phyloP scores from a whole-genome alignment of 225 moss, liverwort and hornwort species.

The Takakia lepidozioides region DNA sequence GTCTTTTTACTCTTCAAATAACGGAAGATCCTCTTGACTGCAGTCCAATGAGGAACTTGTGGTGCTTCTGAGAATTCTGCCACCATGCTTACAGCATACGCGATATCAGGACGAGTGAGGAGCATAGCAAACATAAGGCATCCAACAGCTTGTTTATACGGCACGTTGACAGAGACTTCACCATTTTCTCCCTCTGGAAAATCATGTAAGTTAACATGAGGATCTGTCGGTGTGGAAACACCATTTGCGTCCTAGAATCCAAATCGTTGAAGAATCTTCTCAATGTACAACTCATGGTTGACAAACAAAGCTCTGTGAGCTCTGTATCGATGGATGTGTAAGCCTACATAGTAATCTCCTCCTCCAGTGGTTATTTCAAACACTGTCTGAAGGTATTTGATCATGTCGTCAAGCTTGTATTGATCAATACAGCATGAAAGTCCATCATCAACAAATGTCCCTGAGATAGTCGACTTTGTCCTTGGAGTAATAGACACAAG shows the following conservation, averaged over 20 bases:
- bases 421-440: background rate
- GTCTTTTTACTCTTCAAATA: background rate
- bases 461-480: background rate
- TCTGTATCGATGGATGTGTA: background rate
- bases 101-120: background rate
- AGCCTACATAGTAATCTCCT: background rate
- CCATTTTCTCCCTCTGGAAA: too few species aligned
- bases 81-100: background rate
- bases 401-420: background rate
- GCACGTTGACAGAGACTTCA: background rate
- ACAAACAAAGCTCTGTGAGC: too few species aligned
- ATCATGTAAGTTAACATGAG: too few species aligned
- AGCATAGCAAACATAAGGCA: background rate
- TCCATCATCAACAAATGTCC: conserved; percentile 1
- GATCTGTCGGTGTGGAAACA: too few species aligned
- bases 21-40: background rate
- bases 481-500: background rate
- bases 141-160: conserved; percentile 5
- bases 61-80: background rate
- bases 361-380: background rate
- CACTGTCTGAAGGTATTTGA: background rate
- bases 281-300: too few species aligned
- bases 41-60: conserved; percentile 6
- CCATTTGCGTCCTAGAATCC: too few species aligned
- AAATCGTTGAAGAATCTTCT: too few species aligned